phyloP scores from a whole-genome alignment of 495 filamentous ascomycete species.

The Xylaria intraflava region DNA sequence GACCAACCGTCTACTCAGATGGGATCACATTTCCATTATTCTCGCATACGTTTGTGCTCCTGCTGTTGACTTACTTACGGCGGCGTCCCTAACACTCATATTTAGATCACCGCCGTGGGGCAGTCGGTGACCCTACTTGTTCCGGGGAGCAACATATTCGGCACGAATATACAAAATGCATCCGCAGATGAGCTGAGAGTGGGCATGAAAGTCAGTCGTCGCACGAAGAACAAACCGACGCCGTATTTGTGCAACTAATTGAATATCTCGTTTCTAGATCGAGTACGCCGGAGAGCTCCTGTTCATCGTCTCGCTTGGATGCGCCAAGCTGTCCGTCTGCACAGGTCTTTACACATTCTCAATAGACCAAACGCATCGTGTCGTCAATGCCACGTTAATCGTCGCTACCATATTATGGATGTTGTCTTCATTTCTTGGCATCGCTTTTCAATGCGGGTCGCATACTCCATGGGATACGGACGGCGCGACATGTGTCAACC shows the following conservation, averaged over 20 bases:
- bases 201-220: slow-evolving; percentile 16
- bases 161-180: slow-evolving; percentile 13
- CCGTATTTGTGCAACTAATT: neutral
- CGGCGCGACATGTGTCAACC: slow-evolving; percentile 30
- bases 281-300: slow-evolving; percentile 22
- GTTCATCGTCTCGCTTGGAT: slow-evolving; percentile 19
- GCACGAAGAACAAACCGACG: neutral
- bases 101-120: slow-evolving; percentile 18
- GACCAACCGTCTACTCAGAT: slow-evolving; percentile 15
- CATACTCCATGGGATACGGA: slow-evolving; percentile 35
- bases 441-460: slow-evolving; percentile 37
- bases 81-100: slow-evolving; percentile 6
- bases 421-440: slow-evolving; percentile 26
- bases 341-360: slow-evolving; percentile 17
- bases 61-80: neutral
- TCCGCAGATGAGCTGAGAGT: slow-evolving; percentile 11
- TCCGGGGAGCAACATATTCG: slow-evolving; percentile 15
- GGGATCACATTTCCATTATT: slow-evolving; percentile 19
- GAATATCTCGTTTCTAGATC: slow-evolving; percentile 5
- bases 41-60: slow-evolving; percentile 18
- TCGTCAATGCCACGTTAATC: slow-evolving; percentile 10
- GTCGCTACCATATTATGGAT: slow-evolving; percentile 22
- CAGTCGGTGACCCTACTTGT: slow-evolving; percentile 19
- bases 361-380: slow-evolving; percentile 17
- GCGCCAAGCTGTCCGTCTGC: slow-evolving; percentile 21